Evolutionary conservation across 192 early-diverging fungal species (phyloP).

Genomic region (Coemansia sp.): DNA sequence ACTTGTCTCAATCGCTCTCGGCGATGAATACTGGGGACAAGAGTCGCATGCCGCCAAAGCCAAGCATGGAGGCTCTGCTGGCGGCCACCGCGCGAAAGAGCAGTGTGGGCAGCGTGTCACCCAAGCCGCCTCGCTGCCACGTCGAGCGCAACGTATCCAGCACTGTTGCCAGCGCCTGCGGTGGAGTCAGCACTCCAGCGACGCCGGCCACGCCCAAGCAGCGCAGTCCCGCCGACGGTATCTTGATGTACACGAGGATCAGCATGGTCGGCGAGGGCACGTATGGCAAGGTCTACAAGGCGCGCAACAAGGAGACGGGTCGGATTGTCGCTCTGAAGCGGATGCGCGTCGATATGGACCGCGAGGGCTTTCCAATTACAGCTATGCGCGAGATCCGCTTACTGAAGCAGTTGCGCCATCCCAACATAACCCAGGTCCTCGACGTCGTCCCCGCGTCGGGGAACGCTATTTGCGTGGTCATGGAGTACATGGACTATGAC

Average conservation of each 20-base stretch:
- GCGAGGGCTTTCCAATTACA: slow-evolving; percentile 87
- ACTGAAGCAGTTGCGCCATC: slow-evolving; percentile 67
- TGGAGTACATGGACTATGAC: slow-evolving; percentile 91
- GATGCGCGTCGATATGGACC: slow-evolving; percentile 79
- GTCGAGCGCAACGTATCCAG: background rate
- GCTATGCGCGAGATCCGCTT: slow-evolving; percentile 87
- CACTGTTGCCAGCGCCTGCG: slow-evolving; percentile 4
- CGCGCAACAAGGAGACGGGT: slow-evolving; percentile 68
- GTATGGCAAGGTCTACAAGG: slow-evolving; percentile 88
- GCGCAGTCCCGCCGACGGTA: slow-evolving; percentile 46
- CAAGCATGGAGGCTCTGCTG: background rate
- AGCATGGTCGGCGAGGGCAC: slow-evolving; percentile 86
- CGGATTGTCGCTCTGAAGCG: slow-evolving; percentile 79
- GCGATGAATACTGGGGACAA: background rate
- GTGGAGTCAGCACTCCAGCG: slow-evolving; percentile 24
- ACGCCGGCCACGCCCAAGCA: slow-evolving; percentile 52
- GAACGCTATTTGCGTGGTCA: slow-evolving; percentile 79
- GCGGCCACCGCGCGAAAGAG: background rate
- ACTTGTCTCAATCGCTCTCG: slow-evolving; percentile 6
- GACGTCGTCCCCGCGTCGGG: slow-evolving; percentile 73
- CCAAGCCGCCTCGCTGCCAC: background rate
- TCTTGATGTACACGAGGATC: slow-evolving; percentile 69
- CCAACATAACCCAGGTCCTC: slow-evolving; percentile 71
- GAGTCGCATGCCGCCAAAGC: background rate
- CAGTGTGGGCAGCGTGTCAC: background rate